Percentiles rank a stretch among this genome's conserved stretches.
Evolutionary conservation across 495 filamentous ascomycete species (phyloP).

Genomic region (Barbatosphaeria neglecta): DNA sequence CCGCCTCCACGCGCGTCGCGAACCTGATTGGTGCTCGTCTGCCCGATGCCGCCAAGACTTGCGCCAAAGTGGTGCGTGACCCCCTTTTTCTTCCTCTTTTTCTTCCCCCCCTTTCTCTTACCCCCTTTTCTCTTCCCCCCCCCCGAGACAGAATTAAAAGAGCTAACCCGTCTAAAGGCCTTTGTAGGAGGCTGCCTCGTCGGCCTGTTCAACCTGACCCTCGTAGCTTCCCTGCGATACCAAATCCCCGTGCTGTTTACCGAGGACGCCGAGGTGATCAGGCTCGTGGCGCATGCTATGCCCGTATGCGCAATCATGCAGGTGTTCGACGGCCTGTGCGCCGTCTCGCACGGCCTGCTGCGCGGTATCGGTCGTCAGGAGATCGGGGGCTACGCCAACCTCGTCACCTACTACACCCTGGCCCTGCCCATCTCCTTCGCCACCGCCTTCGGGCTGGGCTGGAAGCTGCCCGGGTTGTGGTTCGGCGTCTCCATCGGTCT

Average conservation of each 20-base stretch:
- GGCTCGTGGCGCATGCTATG: constrained; percentile 56
- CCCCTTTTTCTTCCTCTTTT: too few relatives aligned
- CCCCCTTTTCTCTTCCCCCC: not conserved
- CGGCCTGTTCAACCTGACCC: constrained; percentile 61
- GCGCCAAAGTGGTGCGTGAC: constrained; percentile 51
- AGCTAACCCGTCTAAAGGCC: constrained; percentile 22
- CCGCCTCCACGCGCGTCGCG: constrained; percentile 50
- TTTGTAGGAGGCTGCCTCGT: constrained; percentile 53
- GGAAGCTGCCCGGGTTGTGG: constrained; percentile 73
- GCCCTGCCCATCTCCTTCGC: constrained; percentile 77
- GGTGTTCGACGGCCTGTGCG: constrained; percentile 69
- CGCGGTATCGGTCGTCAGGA: constrained; percentile 77
- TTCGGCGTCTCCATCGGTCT: constrained; percentile 63
- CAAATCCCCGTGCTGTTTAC: constrained; percentile 73
- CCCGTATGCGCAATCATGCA: constrained; percentile 81
- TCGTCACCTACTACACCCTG: constrained; percentile 75
- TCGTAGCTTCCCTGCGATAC: constrained; percentile 51
- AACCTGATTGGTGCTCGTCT: constrained; percentile 60
- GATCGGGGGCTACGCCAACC: constrained; percentile 76
- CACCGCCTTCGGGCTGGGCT: constrained; percentile 57
- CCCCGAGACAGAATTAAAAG: not conserved
- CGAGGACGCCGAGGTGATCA: constrained; percentile 64
- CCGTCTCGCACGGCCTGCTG: constrained; percentile 70
- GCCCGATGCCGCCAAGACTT: constrained; percentile 55
- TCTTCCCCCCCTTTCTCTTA: too few relatives aligned